Percentiles rank a stretch among this genome's conserved stretches.
Conservation (phyloP, 2,329 filamentous ascomycete species). For the Hypoxylon sp. region DNA sequence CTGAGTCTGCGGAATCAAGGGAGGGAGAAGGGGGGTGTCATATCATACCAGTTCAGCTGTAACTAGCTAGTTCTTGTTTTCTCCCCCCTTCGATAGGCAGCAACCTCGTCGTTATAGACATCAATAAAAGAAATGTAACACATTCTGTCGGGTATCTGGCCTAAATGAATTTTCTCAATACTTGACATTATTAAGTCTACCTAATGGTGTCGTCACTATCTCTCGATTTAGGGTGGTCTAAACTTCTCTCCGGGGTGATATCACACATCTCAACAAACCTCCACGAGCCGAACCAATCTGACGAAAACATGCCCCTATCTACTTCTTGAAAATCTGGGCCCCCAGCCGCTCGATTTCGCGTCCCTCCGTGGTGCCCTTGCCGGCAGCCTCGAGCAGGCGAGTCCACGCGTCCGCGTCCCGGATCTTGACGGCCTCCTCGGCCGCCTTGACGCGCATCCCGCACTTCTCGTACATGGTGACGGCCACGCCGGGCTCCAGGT, state of each 20-base stretch:
- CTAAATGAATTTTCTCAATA: background rate
- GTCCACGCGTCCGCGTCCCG: slow-evolving; percentile 82
- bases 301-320: no score
- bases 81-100: slow-evolving; percentile 4
- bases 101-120: slow-evolving; percentile 31
- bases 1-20: slow-evolving; percentile 10
- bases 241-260: no score
- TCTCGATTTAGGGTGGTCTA: background rate
- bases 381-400: slow-evolving; percentile 76
- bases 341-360: slow-evolving; percentile 84
- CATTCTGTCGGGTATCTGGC: slow-evolving; percentile 8
- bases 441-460: slow-evolving; percentile 85
- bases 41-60: background rate
- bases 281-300: background rate
- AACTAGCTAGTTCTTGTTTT: background rate
- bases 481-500: slow-evolving; percentile 70
- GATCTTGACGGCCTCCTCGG: slow-evolving; percentile 85
- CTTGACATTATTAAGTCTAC: background rate
- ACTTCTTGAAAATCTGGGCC: slow-evolving; percentile 64
- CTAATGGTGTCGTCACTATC: background rate
- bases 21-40: background rate
- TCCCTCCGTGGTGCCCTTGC: slow-evolving; percentile 69
- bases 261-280: background rate
- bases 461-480: slow-evolving; percentile 98
- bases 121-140: slow-evolving; percentile 40